Base-by-base conservation (phyloP, 345 rosid species). In the Psidium guajava region DNA sequence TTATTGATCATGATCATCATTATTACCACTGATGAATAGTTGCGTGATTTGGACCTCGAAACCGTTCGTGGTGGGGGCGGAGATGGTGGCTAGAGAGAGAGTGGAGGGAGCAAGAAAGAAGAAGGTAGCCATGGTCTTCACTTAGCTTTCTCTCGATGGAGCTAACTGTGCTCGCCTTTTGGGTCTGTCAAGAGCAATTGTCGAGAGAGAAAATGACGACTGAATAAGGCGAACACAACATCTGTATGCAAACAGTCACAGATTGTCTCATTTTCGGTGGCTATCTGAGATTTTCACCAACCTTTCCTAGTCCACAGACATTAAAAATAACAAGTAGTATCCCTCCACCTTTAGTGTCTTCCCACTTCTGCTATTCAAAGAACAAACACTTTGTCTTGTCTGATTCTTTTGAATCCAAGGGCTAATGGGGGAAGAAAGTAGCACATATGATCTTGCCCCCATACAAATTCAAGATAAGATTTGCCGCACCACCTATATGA, bases 401-500 rank as follows among this genome's bases (percentile, higher is more conserved):
- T 56, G 13, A 56, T 56, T 22, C 59, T 56, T 24, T 56, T 22
- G 11, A 56, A 56, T 56, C 12, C 13, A 22, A 56, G 59, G 59
- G 59, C n/a, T 56, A 53, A 21, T 42, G 57, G 50, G 75, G 27
- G 24, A 14, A 27, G 28, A 18, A 16, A 64, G 21, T 73, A 18
- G 44, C 59, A 36, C 21, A 73, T 47, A 42, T 20, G 54, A 57
- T 27, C 86, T 85, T 89, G 92, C 98, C 96, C 18, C 54, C 21
- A 83, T 89, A 84, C 21, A 32, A 82, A 50, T 6, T 96, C 94
- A 80, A 94, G 90, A 88, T 88, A 94, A 2, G 99, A 93, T 85
- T 54, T 86, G 47, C 88, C 86, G 25, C 28, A 61, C 50, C 6
- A 73, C 12, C 51, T 11, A 10, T 49, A 44, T 6, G 59, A 4